phyloP scores from a whole-genome alignment of 2,329 filamentous ascomycete genomes.

The Trichophyton mentagrophytes region DNA sequence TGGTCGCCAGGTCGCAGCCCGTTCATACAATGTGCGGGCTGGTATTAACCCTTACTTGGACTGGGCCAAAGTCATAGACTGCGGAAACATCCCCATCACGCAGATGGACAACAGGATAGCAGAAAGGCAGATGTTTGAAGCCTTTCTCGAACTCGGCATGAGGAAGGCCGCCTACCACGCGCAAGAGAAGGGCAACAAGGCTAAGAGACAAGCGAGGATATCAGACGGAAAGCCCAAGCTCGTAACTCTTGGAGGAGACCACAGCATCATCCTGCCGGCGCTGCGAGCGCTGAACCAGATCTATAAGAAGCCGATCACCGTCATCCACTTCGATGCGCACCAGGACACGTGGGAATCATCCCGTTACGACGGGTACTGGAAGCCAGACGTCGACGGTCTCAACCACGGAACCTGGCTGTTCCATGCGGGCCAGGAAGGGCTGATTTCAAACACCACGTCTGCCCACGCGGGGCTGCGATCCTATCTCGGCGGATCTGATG shows the following conservation, averaged over 20 bases:
- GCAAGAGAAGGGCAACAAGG: constrained; percentile 8
- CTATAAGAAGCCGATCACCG: constrained; percentile 51
- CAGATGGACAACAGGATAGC: constrained; percentile 79
- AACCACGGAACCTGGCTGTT: constrained; percentile 90
- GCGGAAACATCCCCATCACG: constrained; percentile 77
- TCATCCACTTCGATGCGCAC: constrained; percentile 67
- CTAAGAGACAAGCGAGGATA: constrained; percentile 21
- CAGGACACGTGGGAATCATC: constrained; percentile 75
- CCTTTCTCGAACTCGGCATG: constrained; percentile 55
- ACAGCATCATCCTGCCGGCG: constrained; percentile 57
- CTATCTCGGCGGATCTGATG: constrained; percentile 53
- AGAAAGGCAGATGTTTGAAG: constrained; percentile 69
- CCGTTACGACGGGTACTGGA: constrained; percentile 64
- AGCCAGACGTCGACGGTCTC: constrained; percentile 57
- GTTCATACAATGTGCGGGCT: constrained; percentile 72
- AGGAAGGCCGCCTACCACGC: constrained; percentile 22
- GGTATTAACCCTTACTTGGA: constrained; percentile 69
- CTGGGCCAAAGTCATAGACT: constrained; percentile 72
- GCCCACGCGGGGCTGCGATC: constrained; percentile 78
- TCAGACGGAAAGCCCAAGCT: constrained; percentile 39
- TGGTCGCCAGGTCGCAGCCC: constrained; percentile 63
- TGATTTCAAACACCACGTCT: constrained; percentile 60
- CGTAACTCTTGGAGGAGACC: constrained; percentile 60
- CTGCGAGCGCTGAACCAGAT: constrained; percentile 52
- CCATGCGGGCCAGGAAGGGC: constrained; percentile 67